phyloP scores from a whole-genome alignment of 805 yeast genomes.

The Metschnikowia drakensbergensis region DNA sequence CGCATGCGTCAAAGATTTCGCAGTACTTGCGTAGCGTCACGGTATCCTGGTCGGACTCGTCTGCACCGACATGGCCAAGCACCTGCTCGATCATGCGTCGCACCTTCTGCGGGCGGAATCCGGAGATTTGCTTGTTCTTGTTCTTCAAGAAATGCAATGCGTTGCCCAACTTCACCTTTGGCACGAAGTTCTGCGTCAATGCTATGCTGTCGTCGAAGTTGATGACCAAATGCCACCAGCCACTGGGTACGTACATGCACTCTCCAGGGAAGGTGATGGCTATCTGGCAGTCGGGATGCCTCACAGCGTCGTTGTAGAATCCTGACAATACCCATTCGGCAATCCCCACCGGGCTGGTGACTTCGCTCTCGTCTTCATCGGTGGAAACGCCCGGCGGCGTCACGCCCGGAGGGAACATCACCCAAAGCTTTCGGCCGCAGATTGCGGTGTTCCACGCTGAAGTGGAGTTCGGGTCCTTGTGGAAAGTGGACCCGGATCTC shows the following conservation, averaged over 20 bases:
- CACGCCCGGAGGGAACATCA: slow-evolving; percentile 76
- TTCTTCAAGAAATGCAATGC: slow-evolving; percentile 66
- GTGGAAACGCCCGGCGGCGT: slow-evolving; percentile 86
- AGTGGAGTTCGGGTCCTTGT: slow-evolving; percentile 88
- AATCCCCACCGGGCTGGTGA: slow-evolving; percentile 85
- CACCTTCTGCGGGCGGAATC: slow-evolving; percentile 62
- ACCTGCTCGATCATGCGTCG: slow-evolving; percentile 20
- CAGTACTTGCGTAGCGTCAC: slow-evolving; percentile 25
- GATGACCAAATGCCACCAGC: slow-evolving; percentile 97
- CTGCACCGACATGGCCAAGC: not conserved
- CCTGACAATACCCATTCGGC: slow-evolving; percentile 91
- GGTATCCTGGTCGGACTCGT: slow-evolving; percentile 13
- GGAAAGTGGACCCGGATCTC: slow-evolving; percentile 84
- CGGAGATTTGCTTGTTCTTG: slow-evolving; percentile 71
- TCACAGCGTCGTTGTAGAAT: slow-evolving; percentile 65
- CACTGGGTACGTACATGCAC: slow-evolving; percentile 86
- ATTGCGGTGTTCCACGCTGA: slow-evolving; percentile 87
- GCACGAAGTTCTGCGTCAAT: slow-evolving; percentile 85
- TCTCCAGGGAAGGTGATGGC: slow-evolving; percentile 81
- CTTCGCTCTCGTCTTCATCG: slow-evolving; percentile 76
- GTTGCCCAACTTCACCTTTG: slow-evolving; percentile 53
- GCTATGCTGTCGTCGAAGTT: slow-evolving; percentile 82
- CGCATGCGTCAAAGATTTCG: slow-evolving; percentile 23
- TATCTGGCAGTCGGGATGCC: slow-evolving; percentile 50
- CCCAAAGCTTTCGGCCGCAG: slow-evolving; percentile 76